phyloP scores from a whole-genome alignment of 345 rosid species.

The Combretum micranthum region DNA sequence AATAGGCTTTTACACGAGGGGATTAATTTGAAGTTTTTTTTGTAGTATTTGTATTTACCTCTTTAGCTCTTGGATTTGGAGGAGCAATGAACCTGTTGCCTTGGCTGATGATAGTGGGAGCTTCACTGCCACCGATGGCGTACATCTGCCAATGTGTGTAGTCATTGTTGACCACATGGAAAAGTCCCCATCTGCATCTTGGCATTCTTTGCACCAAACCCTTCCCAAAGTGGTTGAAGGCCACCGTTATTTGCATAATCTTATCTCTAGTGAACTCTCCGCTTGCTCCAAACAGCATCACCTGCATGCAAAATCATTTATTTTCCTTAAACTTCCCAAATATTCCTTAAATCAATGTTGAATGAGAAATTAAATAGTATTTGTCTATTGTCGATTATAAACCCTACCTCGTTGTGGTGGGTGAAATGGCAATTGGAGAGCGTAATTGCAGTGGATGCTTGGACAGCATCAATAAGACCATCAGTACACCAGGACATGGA shows the following conservation, averaged over 20 bases:
- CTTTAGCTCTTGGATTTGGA: slow-evolving; percentile 25
- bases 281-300: slow-evolving; percentile 59
- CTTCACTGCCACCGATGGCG: slow-evolving; percentile 58
- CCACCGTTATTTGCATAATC: slow-evolving; percentile 64
- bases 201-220: slow-evolving; percentile 53
- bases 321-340: too few relatives aligned
- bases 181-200: slow-evolving; percentile 45
- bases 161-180: slow-evolving; percentile 76
- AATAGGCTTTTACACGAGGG: too few relatives aligned
- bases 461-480: slow-evolving; percentile 66
- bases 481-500: slow-evolving; percentile 58
- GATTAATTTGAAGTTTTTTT: too few relatives aligned
- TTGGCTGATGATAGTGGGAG: slow-evolving; percentile 64
- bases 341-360: too few relatives aligned
- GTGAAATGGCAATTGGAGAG: slow-evolving; percentile 80
- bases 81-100: slow-evolving; percentile 83
- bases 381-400: too few relatives aligned
- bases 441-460: slow-evolving; percentile 71
- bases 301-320: slow-evolving; percentile 32
- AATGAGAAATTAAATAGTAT: too few relatives aligned
- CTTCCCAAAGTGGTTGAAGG: slow-evolving; percentile 67
- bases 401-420: slow-evolving; percentile 67
- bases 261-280: slow-evolving; percentile 27
- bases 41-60: slow-evolving; percentile 19
- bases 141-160: slow-evolving; percentile 69